Percentiles rank a stretch among this genome's conserved stretches.
These are phyloP conservation scores for Puccinellia tenuiflora DNA, from an alignment of 176 grass and related monocot genomes.

Conservation along the genomic window DNA sequence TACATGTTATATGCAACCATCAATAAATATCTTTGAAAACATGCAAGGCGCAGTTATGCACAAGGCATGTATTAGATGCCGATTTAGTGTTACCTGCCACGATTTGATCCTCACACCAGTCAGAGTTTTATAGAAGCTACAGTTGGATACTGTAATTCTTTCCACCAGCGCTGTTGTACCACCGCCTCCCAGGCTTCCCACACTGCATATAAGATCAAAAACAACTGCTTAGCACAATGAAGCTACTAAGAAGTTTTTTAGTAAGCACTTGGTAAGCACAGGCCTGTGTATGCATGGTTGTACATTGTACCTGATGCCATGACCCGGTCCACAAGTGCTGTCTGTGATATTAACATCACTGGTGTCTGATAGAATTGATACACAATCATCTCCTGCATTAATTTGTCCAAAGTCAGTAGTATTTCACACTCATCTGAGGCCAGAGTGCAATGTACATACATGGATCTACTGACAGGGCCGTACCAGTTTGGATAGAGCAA, in stretches of 20 bases:
- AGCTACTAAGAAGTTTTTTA: background rate
- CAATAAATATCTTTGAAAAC: background rate
- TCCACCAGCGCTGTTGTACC: constrained; percentile 18
- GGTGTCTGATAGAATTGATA: constrained; percentile 39
- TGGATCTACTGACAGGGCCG: background rate
- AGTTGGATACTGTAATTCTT: constrained; percentile 39
- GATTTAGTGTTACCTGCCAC: constrained; percentile 44
- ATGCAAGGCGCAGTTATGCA: background rate
- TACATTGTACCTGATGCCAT: constrained; percentile 69
- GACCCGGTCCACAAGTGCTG: constrained; percentile 60
- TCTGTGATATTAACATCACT: constrained; percentile 27
- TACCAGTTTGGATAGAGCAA: constrained; percentile 51
- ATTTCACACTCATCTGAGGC: background rate
- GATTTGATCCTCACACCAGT: constrained; percentile 70
- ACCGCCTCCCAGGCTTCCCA: constrained; percentile 56
- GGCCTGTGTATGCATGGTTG: background rate
- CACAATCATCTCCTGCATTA: constrained; percentile 63
- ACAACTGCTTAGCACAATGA: background rate
- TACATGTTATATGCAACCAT: background rate
- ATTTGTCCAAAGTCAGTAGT: background rate
- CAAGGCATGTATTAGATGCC: background rate
- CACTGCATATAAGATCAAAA: constrained; percentile 30
- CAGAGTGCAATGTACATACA: background rate
- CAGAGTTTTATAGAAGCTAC: constrained; percentile 33
- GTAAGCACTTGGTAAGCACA: background rate